Percentiles rank a stretch among this genome's conserved stretches.
phyloP scores from a whole-genome alignment of 495 filamentous ascomycete species.

The Neurospora sp. region DNA sequence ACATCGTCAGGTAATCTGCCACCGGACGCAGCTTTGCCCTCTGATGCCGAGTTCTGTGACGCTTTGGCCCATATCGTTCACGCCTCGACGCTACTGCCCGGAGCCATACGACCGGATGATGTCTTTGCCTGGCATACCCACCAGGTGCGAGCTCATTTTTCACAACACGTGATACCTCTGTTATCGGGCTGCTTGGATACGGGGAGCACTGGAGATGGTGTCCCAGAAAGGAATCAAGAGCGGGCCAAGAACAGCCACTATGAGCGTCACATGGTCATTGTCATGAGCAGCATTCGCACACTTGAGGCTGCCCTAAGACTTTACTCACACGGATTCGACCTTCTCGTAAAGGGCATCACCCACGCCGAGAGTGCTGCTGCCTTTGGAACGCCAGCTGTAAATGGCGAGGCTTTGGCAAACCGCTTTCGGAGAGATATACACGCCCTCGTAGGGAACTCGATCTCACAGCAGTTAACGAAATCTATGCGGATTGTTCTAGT shows the following conservation, averaged over 20 bases:
- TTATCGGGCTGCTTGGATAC: constrained; percentile 27
- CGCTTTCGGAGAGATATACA: constrained; percentile 52
- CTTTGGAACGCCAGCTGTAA: constrained; percentile 7
- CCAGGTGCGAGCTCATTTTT: constrained; percentile 41
- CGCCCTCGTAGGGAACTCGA: constrained; percentile 55
- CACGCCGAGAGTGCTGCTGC: constrained; percentile 3
- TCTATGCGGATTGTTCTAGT: constrained; percentile 45
- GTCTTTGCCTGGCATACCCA: constrained; percentile 42
- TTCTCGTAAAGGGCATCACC: constrained; percentile 30
- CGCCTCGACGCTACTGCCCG: constrained; percentile 27
- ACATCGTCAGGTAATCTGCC: constrained; percentile 33
- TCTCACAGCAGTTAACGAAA: constrained; percentile 42
- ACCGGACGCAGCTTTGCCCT: constrained; percentile 23
- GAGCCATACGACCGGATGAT: constrained; percentile 36
- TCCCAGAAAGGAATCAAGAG: neutral
- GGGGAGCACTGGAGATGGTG: constrained; percentile 1
- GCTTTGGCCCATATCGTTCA: constrained; percentile 34
- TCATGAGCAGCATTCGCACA: constrained; percentile 37
- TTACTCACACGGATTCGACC: constrained; percentile 38
- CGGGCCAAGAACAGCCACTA: constrained; percentile 11
- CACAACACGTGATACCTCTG: constrained; percentile 40
- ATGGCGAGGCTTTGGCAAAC: constrained; percentile 27
- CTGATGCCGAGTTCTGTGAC: constrained; percentile 28
- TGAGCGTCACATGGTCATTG: constrained; percentile 27
- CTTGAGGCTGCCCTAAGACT: constrained; percentile 40